Base-by-base conservation (phyloP, 2,329 filamentous ascomycete species). In the Cytospora paraplurivora region DNA sequence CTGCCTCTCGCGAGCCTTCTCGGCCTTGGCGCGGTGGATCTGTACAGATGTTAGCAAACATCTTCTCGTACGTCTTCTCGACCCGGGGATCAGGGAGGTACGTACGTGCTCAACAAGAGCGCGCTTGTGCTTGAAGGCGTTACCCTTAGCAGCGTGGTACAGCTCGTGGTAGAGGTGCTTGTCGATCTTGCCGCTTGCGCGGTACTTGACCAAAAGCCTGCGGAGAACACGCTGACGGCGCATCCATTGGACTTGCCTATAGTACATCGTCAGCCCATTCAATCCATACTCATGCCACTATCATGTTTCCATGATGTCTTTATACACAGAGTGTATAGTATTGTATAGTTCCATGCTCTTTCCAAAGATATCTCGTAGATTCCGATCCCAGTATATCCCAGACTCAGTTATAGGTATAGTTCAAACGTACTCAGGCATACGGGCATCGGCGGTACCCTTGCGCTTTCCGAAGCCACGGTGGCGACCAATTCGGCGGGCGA, bases 91-190 rank as follows among this genome's bases (percentile, higher is more conserved):
- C 35, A 62, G 35, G 62, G 67, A 64, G 63, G 34, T 59, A 92
- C 95, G 78, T 96, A 99, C 95, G 87, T 99, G 95, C 89, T 99
- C 95, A 80, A 99, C 93, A 76, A 99, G 90, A 78, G 93, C 95
- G 84, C 95, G 91, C 93, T 98, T 99, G 92, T 99, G 95, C 93
- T 99, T 99, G 91, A 99, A 99, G 81, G 95, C 94, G 90, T 99
- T 99, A 96, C 95, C 96, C 93, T 99, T 99, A 90, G 91, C 95
- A 80, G 96, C 86, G 84, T 97, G 95, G 89, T 99, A 99, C 74
- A 99, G 92, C 86, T 98, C 93, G 89, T 99, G 95, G 89, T 99
- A 99, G 69, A 99, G 93, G 88, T 99, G 95, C 90, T 99, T 99
- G 87, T 99, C 95, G 81, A 99, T 99, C 91, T 99, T 99, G 83